Evolutionary conservation across 1,284 basidiomycete genomes (phyloP).

Genomic region (Pseudomicrostroma phylloplanum): DNA sequence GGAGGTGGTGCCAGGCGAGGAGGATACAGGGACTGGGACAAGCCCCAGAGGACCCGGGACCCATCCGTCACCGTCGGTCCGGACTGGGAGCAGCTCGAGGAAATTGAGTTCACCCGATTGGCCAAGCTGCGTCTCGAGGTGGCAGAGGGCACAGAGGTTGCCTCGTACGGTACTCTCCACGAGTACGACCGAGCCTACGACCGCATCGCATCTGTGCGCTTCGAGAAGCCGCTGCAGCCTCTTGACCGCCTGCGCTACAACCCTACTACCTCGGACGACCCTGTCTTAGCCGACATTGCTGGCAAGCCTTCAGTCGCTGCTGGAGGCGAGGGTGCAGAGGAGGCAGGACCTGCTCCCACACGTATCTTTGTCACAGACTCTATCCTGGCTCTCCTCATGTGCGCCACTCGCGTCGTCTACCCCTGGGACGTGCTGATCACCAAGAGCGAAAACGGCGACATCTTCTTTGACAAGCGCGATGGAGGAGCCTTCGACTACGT

Average conservation of each 20-base stretch:
- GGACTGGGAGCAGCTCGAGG: constrained; percentile 89
- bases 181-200: constrained; percentile 94
- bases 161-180: constrained; percentile 80
- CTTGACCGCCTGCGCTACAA: constrained; percentile 96
- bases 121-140: constrained; percentile 87
- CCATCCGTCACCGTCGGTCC: constrained; percentile 87
- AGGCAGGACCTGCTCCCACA: constrained; percentile 32
- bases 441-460: constrained; percentile 74
- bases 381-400: constrained; percentile 94
- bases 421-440: constrained; percentile 98
- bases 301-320: constrained; percentile 54
- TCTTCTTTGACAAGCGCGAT: constrained; percentile 91
- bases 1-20: constrained; percentile 55
- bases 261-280: constrained; percentile 93
- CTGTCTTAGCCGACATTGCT: constrained; percentile 52
- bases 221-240: constrained; percentile 79
- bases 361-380: constrained; percentile 92
- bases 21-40: constrained; percentile 69
- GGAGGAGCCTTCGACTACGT: constrained; percentile 93
- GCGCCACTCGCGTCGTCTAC: constrained; percentile 86
- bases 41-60: constrained; percentile 85
- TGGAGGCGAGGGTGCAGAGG: constrained; percentile 54
- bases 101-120: constrained; percentile 92
- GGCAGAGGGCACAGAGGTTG: constrained; percentile 36
- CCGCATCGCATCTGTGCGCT: constrained; percentile 80